Conservation (phyloP, 768 basidiomycete genomes). For the Suillus lakei region DNA sequence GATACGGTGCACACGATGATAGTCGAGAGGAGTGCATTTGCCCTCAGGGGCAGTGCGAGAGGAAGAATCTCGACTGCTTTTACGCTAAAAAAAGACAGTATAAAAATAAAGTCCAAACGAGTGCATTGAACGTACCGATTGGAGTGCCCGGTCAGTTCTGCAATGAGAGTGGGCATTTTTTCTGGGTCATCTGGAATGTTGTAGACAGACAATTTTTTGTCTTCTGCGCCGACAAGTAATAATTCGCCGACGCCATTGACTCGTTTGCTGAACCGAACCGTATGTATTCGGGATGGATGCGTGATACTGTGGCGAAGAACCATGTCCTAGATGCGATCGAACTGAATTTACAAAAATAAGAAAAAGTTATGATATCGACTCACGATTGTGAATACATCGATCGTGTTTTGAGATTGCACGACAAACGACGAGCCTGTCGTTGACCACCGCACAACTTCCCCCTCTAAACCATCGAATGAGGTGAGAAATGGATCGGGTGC, state of each 20-base stretch:
- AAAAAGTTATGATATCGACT: not conserved
- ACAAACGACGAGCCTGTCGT: conserved; percentile 76
- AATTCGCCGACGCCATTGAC: conserved; percentile 64
- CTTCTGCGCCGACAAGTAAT: conserved; percentile 86
- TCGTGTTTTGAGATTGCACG: conserved; percentile 73
- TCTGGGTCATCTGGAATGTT: conserved; percentile 53
- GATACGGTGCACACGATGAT: conserved; percentile 79
- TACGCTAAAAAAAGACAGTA: conserved; percentile 51
- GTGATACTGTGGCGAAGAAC: conserved; percentile 69
- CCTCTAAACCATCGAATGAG: conserved; percentile 57
- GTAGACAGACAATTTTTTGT: conserved; percentile 86
- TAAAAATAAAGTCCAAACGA: not conserved
- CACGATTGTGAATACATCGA: conserved; percentile 88
- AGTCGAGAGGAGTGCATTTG: conserved; percentile 44
- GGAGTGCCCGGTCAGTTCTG: conserved; percentile 76
- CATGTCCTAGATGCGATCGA: conserved; percentile 65
- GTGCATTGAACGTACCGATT: conserved; percentile 66
- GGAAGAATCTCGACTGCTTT: conserved; percentile 76
- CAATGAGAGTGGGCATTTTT: conserved; percentile 60
- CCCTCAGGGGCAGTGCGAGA: conserved; percentile 55
- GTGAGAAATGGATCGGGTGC: not conserved
- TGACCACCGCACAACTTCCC: conserved; percentile 92
- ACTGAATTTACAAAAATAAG: conserved; percentile 4
- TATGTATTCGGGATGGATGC: conserved; percentile 86
- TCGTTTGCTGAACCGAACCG: conserved; percentile 73